Evolutionary conservation across 2,329 filamentous ascomycete genomes (phyloP), one percentile per base, ranked within the genome.

Genomic region (Cercospora zeina): DNA sequence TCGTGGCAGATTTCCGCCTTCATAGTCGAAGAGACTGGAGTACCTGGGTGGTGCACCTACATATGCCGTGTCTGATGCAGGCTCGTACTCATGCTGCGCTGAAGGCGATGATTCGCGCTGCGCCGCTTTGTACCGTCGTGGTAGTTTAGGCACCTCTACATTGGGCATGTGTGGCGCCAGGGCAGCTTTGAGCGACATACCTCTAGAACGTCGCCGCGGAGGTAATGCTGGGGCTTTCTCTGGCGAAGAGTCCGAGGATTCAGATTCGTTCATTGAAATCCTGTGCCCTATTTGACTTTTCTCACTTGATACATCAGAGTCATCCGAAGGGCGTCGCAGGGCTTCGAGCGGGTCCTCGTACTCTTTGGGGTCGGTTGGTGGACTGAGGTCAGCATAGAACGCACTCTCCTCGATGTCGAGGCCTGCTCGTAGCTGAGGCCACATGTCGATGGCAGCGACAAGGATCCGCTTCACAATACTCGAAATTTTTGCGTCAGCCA

Each of bases 401-500:
- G 69, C 69, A n/a, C 68, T 64, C 7, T 65, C 66, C 9, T 74
- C 71, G 47, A 80, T 72, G 30, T 72, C 73, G 64, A 80, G 80
- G 8, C 75, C 77, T 33, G 78, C 72, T 13, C 77, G 71, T 8
- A 82, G 70, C 19, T 79, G 66, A 1, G 75, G 68, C 80, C 82
- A 80, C 67, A 77, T 66, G 11, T 78, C 73, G 39, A 83, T 78
- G 1, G 81, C 80, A 36, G 78, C 76, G 47, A 78, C 76, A 14
- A 85, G 70, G 4, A 85, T 76, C 11, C 78, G 77, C 19, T 79
- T 75, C n/a, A 84, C 74, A 14, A 83, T 79, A 1, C 76, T 78
- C 3, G 81, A 81, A 70, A 83, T 79, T 66, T 81, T 83, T 0
- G 80, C 81, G 64, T 85, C 83, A 63, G 83, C 80, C 39, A 83